These are phyloP conservation scores for Mycena pura DNA, from an alignment of 768 basidiomycete species.

Conservation along the genomic window DNA sequence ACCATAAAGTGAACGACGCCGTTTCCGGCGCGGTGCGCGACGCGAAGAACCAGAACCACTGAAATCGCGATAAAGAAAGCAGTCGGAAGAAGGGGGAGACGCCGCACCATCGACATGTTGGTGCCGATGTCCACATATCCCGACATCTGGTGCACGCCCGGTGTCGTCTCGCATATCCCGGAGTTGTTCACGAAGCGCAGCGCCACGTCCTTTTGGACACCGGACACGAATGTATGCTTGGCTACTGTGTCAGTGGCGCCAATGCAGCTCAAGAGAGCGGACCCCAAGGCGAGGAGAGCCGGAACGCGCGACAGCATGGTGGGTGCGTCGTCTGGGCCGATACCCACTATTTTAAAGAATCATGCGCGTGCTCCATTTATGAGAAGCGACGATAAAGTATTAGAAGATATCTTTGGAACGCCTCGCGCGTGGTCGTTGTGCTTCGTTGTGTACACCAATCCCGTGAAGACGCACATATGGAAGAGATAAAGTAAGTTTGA, in stretches of 20 bases:
- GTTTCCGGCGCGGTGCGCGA: constrained; percentile 63
- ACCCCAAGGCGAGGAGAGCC: constrained; percentile 4
- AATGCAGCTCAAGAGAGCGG: background rate
- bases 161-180: constrained; percentile 61
- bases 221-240: constrained; percentile 24
- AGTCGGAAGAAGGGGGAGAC: background rate
- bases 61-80: background rate
- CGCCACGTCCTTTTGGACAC: constrained; percentile 10
- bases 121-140: constrained; percentile 57
- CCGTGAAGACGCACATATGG: too few species aligned
- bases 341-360: too few species aligned
- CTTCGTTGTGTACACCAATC: too few species aligned
- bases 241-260: background rate
- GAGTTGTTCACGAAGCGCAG: constrained; percentile 48
- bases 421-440: too few species aligned
- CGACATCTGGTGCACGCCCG: constrained; percentile 53
- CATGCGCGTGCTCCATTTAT: too few species aligned
- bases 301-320: constrained; percentile 19
- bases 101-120: constrained; percentile 56
- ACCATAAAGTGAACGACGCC: constrained; percentile 74
- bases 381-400: too few species aligned
- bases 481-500: too few species aligned
- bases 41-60: constrained; percentile 84
- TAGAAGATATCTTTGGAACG: too few species aligned
- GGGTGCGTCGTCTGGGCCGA: background rate